These are phyloP conservation scores for Aspergillus sp. DNA, from an alignment of 2,329 filamentous ascomycete genomes.

Conservation along the genomic window DNA sequence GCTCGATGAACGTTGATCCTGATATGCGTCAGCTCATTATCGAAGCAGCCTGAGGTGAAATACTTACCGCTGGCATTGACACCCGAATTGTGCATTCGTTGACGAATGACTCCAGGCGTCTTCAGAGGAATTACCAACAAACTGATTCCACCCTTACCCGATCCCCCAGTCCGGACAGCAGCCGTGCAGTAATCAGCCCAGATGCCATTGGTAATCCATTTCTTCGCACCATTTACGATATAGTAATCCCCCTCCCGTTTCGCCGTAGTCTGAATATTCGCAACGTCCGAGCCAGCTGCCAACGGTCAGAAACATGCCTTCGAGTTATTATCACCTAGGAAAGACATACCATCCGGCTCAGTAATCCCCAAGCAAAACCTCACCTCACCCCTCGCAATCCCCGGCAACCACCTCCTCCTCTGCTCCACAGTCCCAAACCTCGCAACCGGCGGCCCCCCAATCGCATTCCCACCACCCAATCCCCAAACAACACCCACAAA, in stretches of 20 bases:
- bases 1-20: conserved; percentile 57
- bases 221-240: conserved; percentile 61
- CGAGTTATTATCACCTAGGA: too few species aligned
- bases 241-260: conserved; percentile 47
- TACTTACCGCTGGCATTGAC: conserved; percentile 55
- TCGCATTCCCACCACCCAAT: conserved; percentile 54
- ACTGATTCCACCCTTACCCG: conserved; percentile 54
- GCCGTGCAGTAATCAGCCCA: conserved; percentile 58
- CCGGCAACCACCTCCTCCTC: conserved; percentile 53
- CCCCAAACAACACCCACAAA: conserved; percentile 53
- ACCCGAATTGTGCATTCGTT: conserved; percentile 55
- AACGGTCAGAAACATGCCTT: too few species aligned
- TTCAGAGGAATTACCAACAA: conserved; percentile 62
- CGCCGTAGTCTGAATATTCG: conserved; percentile 57
- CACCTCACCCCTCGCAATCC: conserved; percentile 52
- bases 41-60: not conserved
- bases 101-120: conserved; percentile 49
- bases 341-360: conserved; percentile 49
- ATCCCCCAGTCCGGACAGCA: conserved; percentile 54
- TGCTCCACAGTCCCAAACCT: conserved; percentile 56
- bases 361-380: conserved; percentile 60
- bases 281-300: conserved; percentile 56
- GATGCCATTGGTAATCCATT: conserved; percentile 60
- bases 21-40: not conserved
- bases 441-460: conserved; percentile 59